These are phyloP conservation scores for Poa annua DNA, from an alignment of 176 grass and related monocot species.

Conservation along the genomic window DNA sequence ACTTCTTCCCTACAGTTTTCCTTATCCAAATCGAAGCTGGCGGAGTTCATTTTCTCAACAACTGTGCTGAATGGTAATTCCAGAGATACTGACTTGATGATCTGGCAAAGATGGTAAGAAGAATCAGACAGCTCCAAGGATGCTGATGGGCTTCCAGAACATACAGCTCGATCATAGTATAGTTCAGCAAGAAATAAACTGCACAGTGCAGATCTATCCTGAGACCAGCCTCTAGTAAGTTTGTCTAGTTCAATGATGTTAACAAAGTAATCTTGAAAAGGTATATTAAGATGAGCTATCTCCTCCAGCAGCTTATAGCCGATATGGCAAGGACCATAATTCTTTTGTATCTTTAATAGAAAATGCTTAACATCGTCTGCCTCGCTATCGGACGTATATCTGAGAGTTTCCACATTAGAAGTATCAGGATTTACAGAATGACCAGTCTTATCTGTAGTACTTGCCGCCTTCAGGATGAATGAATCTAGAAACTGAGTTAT, in stretches of 20 bases:
- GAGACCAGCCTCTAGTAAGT: slow-evolving; percentile 79
- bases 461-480: slow-evolving; percentile 65
- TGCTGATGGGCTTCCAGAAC: slow-evolving; percentile 63
- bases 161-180: slow-evolving; percentile 80
- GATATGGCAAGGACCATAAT: slow-evolving; percentile 66
- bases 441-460: slow-evolving; percentile 52
- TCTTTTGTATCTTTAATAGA: slow-evolving; percentile 62
- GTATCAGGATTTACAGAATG: slow-evolving; percentile 52
- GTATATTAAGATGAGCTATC: slow-evolving; percentile 67
- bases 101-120: slow-evolving; percentile 88
- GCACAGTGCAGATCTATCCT: slow-evolving; percentile 66
- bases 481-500: slow-evolving; percentile 78
- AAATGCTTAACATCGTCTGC: slow-evolving; percentile 71
- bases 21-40: slow-evolving; percentile 32
- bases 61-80: slow-evolving; percentile 53
- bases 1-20: slow-evolving; percentile 31
- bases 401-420: slow-evolving; percentile 49
- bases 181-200: slow-evolving; percentile 95
- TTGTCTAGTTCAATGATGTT: slow-evolving; percentile 79
- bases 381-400: slow-evolving; percentile 64
- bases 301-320: slow-evolving; percentile 83
- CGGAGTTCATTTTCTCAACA: slow-evolving; percentile 41
- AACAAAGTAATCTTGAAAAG: slow-evolving; percentile 78
- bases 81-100: slow-evolving; percentile 71
- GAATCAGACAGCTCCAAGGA: slow-evolving; percentile 68